Base-by-base conservation (phyloP, 2,329 filamentous ascomycete genomes). In the Reticulascus tulasneorum region DNA sequence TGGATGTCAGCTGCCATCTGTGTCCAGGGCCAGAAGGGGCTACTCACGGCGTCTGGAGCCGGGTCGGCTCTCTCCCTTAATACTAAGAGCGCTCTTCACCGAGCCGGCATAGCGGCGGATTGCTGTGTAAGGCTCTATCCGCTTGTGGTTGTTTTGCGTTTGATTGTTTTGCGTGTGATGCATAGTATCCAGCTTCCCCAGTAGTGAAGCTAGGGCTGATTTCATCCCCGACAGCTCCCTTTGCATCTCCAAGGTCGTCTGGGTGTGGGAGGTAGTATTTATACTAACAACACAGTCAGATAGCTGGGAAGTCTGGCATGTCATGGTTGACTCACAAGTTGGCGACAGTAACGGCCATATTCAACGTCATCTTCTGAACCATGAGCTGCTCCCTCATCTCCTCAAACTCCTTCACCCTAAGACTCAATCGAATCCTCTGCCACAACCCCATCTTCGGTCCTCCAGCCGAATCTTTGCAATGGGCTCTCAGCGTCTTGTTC, bases 271-370 rank as follows among this genome's bases (percentile, higher is more conserved):
- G 10, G 31, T 20, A 4, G 36, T 38, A 23, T 38, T 38, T 21
- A 38, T 35, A 20, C 36, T 38, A 26, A 15, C 19, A 9, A 11
- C 9, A 6, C 12, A 5, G 36, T 38, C 17, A 38, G 36, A 15
- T 18, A n/a, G n/a, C n/a, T 8, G 9, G n/a, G 10, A 9, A 4
- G 10, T 31, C 16, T 19, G 10, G 18, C 12, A 11, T 32, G n/a
- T 21, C 11, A 4, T 11, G 19, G 13, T 2, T 19, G 12, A 35
- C 36, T 33, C 26, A 35, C 36, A 38, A 35, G 12, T 38, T 38
- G 9, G 36, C 31, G 10, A 35, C 36, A 10, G 31, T 21, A 17
- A 38, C 30, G 16, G 29, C 26, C 4, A 38, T 27, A 2, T 19
- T 20, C 30, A 38, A 26, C 16, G 22, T 15, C 20, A 34, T 25